Percentiles rank a stretch among this genome's conserved stretches.
Evolutionary conservation across 441 rosid species (phyloP).

Genomic region (Eruca vesicaria): DNA sequence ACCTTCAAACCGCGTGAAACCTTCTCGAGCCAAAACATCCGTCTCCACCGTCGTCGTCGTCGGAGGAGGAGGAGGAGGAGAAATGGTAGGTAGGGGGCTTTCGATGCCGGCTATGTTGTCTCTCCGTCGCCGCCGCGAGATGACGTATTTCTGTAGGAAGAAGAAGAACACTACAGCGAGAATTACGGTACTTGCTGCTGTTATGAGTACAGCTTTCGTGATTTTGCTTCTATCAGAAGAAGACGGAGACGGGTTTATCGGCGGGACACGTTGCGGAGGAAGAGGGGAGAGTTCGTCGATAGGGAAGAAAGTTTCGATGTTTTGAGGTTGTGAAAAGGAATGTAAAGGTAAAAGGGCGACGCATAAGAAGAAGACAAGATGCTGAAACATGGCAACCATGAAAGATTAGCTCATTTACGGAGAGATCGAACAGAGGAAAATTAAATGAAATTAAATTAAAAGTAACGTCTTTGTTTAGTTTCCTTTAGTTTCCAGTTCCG

Average conservation of each 20-base stretch:
- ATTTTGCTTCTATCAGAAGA: conserved; percentile 27
- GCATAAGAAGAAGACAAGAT: neutral
- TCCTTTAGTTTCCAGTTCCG: neutral
- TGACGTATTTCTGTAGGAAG: conserved; percentile 35
- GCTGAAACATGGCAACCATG: conserved; percentile 15
- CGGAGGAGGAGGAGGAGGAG: neutral
- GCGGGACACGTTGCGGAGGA: neutral
- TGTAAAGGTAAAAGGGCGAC: neutral
- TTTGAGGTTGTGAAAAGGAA: conserved; percentile 56
- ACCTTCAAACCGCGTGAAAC: conserved; percentile 42
- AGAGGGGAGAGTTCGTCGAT: conserved; percentile 25
- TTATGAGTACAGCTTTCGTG: conserved; percentile 62
- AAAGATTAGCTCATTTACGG: conserved; percentile 5
- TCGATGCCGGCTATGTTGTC: conserved; percentile 21
- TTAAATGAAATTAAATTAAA: neutral
- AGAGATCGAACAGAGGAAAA: neutral
- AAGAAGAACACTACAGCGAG: conserved; percentile 58
- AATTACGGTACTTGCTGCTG: conserved; percentile 60
- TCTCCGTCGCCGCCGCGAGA: conserved; percentile 34
- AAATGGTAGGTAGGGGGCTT: conserved; percentile 12
- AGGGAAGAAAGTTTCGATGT: conserved; percentile 65
- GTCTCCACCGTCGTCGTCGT: neutral
- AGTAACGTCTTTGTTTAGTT: conserved; percentile 9
- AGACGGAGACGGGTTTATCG: neutral
- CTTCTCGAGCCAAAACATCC: conserved; percentile 15